phyloP scores from a whole-genome alignment of 805 yeast species.

The Wickerhamiella domercqiae region DNA sequence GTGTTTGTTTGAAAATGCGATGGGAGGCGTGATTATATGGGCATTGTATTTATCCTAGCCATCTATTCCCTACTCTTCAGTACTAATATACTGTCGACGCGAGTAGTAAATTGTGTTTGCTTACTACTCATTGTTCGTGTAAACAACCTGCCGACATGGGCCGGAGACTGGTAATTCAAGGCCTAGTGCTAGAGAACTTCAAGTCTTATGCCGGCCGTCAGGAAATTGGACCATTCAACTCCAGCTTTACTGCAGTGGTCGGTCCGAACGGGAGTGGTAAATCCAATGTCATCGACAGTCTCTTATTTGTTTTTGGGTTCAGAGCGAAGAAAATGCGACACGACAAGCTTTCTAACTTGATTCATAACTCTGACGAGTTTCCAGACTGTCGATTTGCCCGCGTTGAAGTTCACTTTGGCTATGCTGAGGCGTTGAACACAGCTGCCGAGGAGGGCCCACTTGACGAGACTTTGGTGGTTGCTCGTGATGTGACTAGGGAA shows the following conservation, averaged over 20 bases:
- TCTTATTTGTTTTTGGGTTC: conserved; percentile 93
- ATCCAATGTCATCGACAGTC: conserved; percentile 91
- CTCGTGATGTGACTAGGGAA: conserved; percentile 52
- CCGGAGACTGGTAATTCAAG: conserved; percentile 53
- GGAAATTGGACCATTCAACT: conserved; percentile 83
- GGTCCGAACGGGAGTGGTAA: conserved; percentile 99
- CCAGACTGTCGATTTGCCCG: conserved; percentile 60
- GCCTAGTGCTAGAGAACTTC: conserved; percentile 65
- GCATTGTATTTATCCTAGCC: no score
- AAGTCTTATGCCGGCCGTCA: conserved; percentile 93
- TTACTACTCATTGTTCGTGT: no score
- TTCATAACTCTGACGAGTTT: conserved; percentile 71
- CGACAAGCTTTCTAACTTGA: conserved; percentile 77
- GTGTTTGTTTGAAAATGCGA: no score
- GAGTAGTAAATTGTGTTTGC: no score
- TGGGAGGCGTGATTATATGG: no score
- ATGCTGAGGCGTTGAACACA: conserved; percentile 47
- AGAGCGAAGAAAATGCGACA: conserved; percentile 95
- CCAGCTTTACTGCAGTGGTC: conserved; percentile 90
- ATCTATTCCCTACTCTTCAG: no score
- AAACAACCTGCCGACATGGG: conserved; percentile 3
- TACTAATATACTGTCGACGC: no score
- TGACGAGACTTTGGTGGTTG: conserved; percentile 42
- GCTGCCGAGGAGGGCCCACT: conserved; percentile 13
- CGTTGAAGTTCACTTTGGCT: conserved; percentile 70